These are phyloP conservation scores for Suhomyces bokatorum DNA, from an alignment of 1,139 yeast genomes.

Conservation along the genomic window DNA sequence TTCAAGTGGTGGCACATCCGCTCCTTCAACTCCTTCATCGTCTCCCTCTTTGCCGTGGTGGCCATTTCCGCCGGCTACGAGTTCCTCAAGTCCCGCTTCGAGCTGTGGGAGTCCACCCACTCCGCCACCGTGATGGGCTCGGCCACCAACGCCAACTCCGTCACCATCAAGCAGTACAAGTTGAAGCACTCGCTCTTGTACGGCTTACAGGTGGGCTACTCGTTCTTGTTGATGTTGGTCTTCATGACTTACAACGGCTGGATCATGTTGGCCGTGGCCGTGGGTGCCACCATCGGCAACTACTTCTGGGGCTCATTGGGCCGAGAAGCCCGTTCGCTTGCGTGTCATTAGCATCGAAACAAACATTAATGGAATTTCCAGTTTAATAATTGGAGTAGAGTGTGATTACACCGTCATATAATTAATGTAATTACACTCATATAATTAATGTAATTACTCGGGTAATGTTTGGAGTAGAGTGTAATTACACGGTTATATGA, in stretches of 20 bases:
- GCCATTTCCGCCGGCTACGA: conserved; percentile 63
- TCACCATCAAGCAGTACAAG: conserved; percentile 22
- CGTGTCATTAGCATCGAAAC: conserved; percentile 7
- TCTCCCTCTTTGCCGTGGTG: conserved; percentile 53
- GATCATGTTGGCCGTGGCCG: conserved; percentile 71
- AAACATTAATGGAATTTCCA: too few relatives aligned
- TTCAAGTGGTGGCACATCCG: conserved; percentile 79
- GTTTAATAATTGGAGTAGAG: too few relatives aligned
- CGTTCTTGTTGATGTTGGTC: conserved; percentile 74
- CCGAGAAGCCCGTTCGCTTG: conserved; percentile 7
- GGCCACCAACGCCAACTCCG: conserved; percentile 16
- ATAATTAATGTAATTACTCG: too few relatives aligned
- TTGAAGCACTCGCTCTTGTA: conserved; percentile 49
- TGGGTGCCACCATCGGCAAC: conserved; percentile 70
- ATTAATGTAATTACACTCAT: too few relatives aligned
- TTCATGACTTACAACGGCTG: conserved; percentile 87
- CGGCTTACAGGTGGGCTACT: conserved; percentile 74
- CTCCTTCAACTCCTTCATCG: conserved; percentile 49
- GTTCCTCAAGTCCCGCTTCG: conserved; percentile 42
- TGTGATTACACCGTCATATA: too few relatives aligned
- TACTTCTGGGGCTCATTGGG: conserved; percentile 52
- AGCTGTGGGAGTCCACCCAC: conserved; percentile 31
- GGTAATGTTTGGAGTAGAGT: too few relatives aligned
- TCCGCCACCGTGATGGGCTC: conserved; percentile 18
- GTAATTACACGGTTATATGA: too few relatives aligned